Conservation (phyloP, 75 land plant genomes). For the Chamaecyparis obtusa region DNA sequence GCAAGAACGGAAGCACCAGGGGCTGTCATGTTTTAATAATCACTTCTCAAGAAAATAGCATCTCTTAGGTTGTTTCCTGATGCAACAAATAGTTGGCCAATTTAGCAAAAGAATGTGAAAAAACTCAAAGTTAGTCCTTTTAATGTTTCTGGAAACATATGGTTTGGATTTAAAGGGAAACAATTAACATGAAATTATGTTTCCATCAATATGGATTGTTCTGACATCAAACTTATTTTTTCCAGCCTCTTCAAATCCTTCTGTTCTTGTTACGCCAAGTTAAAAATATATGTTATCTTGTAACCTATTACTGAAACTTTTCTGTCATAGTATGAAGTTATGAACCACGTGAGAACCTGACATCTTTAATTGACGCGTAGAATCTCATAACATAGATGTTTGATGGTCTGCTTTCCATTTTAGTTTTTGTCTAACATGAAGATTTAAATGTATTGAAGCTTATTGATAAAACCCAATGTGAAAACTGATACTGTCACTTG, state of each 20-base stretch:
- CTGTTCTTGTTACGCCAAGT: no score
- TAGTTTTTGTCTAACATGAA: no score
- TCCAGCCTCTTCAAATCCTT: not conserved
- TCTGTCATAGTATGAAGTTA: no score
- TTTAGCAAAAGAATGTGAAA: not conserved
- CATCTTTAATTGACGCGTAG: no score
- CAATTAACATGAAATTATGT: no score
- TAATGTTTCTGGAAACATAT: not conserved
- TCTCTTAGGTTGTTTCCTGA: not conserved
- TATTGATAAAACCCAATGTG: no score
- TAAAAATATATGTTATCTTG: not conserved
- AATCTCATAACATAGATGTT: no score
- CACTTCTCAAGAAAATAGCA: not conserved
- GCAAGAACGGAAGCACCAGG: not conserved
- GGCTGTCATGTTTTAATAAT: not conserved
- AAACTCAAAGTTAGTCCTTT: no score
- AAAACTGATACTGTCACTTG: no score
- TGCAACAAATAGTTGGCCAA: not conserved
- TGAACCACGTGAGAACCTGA: no score
- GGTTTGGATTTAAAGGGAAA: not conserved
- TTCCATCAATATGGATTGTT: not conserved
- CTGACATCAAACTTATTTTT: not conserved
- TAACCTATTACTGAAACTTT: not conserved
- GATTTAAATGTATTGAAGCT: no score
- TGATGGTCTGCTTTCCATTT: no score